Percentiles rank a stretch among this genome's conserved stretches.
These are phyloP conservation scores for Nyssa sinensis DNA, from an alignment of 148 eudicot species.

Conservation along the genomic window DNA sequence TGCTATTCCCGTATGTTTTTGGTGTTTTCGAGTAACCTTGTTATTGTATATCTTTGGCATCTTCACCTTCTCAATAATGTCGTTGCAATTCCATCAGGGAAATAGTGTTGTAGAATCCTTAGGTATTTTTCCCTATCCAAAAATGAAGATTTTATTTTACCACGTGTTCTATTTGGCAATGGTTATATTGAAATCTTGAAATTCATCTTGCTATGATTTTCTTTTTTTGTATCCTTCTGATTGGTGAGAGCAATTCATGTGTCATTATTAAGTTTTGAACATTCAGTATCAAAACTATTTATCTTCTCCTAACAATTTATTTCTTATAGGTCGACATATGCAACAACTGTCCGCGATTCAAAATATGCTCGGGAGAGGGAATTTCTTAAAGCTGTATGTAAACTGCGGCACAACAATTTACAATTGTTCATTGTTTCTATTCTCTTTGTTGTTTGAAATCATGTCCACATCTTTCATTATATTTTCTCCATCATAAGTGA, in stretches of 20 bases:
- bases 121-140: not conserved
- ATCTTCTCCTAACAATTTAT: not conserved
- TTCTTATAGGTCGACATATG: slow-evolving; percentile 86
- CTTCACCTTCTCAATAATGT: no score
- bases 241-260: not conserved
- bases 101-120: no score
- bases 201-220: not conserved
- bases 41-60: no score
- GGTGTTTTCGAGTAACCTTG: no score
- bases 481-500: not conserved
- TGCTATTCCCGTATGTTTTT: no score
- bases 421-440: not conserved
- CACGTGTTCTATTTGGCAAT: not conserved
- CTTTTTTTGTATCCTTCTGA: not conserved
- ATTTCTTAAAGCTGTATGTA: slow-evolving; percentile 88
- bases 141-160: not conserved
- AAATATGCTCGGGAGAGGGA: slow-evolving; percentile 90
- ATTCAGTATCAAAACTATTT: not conserved
- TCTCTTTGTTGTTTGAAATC: not conserved
- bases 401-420: not conserved
- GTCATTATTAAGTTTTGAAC: no score
- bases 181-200: not conserved
- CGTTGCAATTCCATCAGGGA: no score
- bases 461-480: not conserved
- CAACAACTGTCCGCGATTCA: slow-evolving; percentile 81